phyloP scores from a whole-genome alignment of 805 yeast species.

The Crinitomyces ghanaensis region DNA sequence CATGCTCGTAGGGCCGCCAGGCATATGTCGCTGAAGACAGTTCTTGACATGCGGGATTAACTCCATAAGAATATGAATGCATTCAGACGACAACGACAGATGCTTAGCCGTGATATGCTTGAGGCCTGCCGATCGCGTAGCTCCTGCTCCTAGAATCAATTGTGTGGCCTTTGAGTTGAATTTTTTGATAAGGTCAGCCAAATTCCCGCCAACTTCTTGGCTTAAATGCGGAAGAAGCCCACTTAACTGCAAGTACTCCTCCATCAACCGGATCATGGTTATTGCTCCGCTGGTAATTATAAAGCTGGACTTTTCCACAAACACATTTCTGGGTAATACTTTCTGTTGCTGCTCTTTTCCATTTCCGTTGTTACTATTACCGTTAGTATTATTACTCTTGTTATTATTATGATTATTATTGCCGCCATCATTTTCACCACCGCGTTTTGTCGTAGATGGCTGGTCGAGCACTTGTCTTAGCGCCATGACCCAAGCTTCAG shows the following conservation, averaged over 20 bases:
- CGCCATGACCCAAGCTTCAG: conserved; percentile 36
- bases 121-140: conserved; percentile 61
- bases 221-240: conserved; percentile 41
- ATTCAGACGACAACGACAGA: conserved; percentile 54
- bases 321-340: conserved; percentile 19
- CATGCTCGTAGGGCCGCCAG: conserved; percentile 9
- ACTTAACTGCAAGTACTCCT: conserved; percentile 45
- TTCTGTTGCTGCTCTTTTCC: conserved; percentile 12
- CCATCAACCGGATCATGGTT: conserved; percentile 31
- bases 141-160: conserved; percentile 63
- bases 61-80: conserved; percentile 39
- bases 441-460: conserved; percentile 7
- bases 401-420: too few species aligned
- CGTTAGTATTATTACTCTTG: conserved; percentile 9
- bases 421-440: conserved; percentile 5
- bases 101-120: conserved; percentile 66
- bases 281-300: conserved; percentile 45
- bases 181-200: conserved; percentile 37
- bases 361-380: conserved; percentile 30
- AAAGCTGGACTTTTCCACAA: conserved; percentile 44
- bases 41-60: conserved; percentile 29
- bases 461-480: conserved; percentile 10
- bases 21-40: conserved; percentile 22
- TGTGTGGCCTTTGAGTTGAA: conserved; percentile 45
- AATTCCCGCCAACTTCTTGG: conserved; percentile 16